Evolutionary conservation across 1,139 yeast species (phyloP).

Genomic region (Zygoascus hellenicus): DNA sequence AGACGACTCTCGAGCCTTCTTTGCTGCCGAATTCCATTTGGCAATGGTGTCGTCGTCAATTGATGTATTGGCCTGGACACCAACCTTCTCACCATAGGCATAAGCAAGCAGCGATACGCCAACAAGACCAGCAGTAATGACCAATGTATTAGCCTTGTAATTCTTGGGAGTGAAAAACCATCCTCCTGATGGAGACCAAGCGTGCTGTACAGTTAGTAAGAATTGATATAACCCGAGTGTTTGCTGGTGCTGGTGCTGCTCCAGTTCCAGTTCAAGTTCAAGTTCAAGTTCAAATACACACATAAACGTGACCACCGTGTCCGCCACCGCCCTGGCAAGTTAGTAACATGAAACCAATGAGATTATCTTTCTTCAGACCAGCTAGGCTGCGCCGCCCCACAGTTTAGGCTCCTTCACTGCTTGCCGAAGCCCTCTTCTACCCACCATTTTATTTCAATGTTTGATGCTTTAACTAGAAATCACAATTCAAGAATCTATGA

Average conservation of each 20-base stretch:
- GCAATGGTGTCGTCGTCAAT: constrained; percentile 34
- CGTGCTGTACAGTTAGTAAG: constrained; percentile 21
- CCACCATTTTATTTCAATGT: too few species aligned
- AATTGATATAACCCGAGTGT: neutral
- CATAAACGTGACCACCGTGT: constrained; percentile 12
- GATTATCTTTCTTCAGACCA: too few species aligned
- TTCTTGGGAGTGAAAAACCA: constrained; percentile 42
- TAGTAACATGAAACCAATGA: neutral
- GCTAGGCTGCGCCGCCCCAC: too few species aligned
- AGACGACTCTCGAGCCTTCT: constrained; percentile 31
- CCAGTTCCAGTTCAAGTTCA: neutral
- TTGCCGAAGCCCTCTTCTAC: too few species aligned
- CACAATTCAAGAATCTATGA: neutral
- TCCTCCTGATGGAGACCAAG: constrained; percentile 40
- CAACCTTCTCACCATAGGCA: constrained; percentile 30
- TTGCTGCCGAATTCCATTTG: constrained; percentile 38
- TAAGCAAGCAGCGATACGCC: constrained; percentile 29
- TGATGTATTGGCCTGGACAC: constrained; percentile 27
- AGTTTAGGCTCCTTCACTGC: too few species aligned
- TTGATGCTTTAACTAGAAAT: too few species aligned
- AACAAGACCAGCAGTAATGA: constrained; percentile 32
- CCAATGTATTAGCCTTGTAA: constrained; percentile 36
- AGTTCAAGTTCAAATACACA: constrained; percentile 2
- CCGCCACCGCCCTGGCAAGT: constrained; percentile 9
- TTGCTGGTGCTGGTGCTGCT: neutral